Conservation (phyloP, 2,329 filamentous ascomycete species). For the Plectosphaerella cucumerina region DNA sequence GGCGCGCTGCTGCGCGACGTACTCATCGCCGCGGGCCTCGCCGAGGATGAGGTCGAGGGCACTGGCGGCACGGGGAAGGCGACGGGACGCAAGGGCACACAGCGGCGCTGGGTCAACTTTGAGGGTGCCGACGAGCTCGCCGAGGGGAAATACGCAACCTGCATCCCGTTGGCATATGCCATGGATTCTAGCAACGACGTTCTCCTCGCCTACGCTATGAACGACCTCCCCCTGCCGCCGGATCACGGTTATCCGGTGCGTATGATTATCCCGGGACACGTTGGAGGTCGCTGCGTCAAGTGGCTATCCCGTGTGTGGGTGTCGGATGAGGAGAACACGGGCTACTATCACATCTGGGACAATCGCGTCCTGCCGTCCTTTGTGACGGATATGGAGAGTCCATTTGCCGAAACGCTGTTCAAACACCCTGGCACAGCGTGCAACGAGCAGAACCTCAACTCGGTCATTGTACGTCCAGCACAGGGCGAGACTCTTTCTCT, state of each 20-base stretch:
- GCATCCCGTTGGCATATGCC: slow-evolving; percentile 41
- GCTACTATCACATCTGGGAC: slow-evolving; percentile 45
- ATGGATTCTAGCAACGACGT: slow-evolving; percentile 44
- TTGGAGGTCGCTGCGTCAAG: slow-evolving; percentile 41
- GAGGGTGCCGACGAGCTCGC: slow-evolving; percentile 42
- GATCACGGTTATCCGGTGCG: slow-evolving; percentile 42
- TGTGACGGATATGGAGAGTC: slow-evolving; percentile 42
- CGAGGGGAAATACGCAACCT: slow-evolving; percentile 43
- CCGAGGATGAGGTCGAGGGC: slow-evolving; percentile 10
- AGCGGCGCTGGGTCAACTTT: slow-evolving; percentile 40
- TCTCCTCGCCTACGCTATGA: slow-evolving; percentile 44
- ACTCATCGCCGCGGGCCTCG: slow-evolving; percentile 34
- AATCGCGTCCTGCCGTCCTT: slow-evolving; percentile 47
- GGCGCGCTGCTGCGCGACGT: slow-evolving; percentile 41
- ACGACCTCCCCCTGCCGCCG: slow-evolving; percentile 32
- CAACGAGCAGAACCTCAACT: slow-evolving; percentile 45
- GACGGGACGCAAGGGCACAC: not conserved
- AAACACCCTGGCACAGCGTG: slow-evolving; percentile 42
- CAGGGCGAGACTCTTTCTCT: slow-evolving; percentile 40
- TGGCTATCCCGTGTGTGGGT: slow-evolving; percentile 39
- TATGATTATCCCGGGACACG: slow-evolving; percentile 35
- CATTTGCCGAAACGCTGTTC: slow-evolving; percentile 41
- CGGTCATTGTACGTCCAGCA: slow-evolving; percentile 38
- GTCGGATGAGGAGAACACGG: slow-evolving; percentile 36
- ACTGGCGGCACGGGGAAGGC: not conserved